Percentiles rank a stretch among this genome's conserved stretches.
Conservation (phyloP, 352 stramenopile genomes). For the Globisporangium okanoganense region DNA sequence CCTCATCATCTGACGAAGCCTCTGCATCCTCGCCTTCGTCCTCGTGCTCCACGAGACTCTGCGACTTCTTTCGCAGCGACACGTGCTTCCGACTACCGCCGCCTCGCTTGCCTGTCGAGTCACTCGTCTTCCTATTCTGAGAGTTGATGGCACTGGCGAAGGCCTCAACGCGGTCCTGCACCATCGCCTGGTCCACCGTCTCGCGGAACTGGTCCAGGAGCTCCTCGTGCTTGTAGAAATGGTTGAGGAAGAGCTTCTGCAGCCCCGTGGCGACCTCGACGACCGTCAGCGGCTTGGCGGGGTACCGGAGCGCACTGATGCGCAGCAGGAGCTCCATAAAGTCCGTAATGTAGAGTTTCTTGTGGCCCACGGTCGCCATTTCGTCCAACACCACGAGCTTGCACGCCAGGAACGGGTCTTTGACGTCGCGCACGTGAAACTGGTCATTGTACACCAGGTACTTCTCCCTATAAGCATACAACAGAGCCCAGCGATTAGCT, state of each 20-base stretch:
- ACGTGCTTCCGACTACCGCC: not conserved
- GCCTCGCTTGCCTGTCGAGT: not conserved
- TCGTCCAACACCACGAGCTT: conserved; percentile 75
- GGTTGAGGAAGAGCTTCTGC: conserved; percentile 54
- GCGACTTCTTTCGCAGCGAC: not conserved
- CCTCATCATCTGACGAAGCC: not conserved
- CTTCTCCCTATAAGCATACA: too few relatives aligned
- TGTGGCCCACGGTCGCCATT: conserved; percentile 64
- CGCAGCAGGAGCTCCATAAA: conserved; percentile 78
- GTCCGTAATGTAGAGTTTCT: conserved; percentile 71
- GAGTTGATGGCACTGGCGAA: conserved; percentile 55
- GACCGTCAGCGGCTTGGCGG: conserved; percentile 28
- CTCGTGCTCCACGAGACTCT: not conserved
- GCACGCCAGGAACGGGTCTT: conserved; percentile 66
- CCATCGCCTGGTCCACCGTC: conserved; percentile 48
- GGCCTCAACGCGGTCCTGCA: conserved; percentile 55
- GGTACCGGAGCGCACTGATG: conserved; percentile 56
- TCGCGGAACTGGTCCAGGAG: conserved; percentile 55
- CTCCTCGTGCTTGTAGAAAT: conserved; percentile 67
- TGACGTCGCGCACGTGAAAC: conserved; percentile 62
- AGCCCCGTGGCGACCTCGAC: conserved; percentile 48
- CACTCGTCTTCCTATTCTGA: conserved; percentile 9
- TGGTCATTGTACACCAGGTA: conserved; percentile 65
- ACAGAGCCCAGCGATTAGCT: too few relatives aligned
- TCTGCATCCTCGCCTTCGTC: not conserved